Percentiles rank a stretch among this genome's conserved stretches.
phyloP scores from a whole-genome alignment of 148 eudicot genomes.

The Pouteria glomerata region DNA sequence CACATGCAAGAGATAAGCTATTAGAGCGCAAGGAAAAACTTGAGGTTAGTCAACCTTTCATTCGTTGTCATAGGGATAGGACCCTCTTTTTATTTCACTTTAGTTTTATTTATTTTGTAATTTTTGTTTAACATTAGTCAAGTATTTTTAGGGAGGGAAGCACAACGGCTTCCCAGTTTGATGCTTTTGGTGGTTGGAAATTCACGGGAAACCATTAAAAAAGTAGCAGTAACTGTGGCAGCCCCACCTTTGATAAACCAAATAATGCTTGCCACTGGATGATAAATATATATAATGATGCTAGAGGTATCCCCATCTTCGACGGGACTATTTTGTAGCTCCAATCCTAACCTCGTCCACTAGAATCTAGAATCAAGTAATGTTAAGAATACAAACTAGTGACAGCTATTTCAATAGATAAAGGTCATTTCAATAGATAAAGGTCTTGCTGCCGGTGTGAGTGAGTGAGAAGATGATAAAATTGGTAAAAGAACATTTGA shows the following conservation, averaged over 20 bases:
- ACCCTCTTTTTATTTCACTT: not conserved
- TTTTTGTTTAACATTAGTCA: not conserved
- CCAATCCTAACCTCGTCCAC: too few species aligned
- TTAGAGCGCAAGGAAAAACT: slow-evolving; percentile 86
- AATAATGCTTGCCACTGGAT: not conserved
- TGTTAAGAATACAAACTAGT: too few species aligned
- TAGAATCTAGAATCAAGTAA: too few species aligned
- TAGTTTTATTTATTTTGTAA: too few species aligned
- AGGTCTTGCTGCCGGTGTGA: too few species aligned
- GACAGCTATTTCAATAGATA: too few species aligned
- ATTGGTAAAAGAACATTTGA: too few species aligned
- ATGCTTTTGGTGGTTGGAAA: not conserved
- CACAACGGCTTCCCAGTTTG: not conserved
- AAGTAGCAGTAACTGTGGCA: not conserved
- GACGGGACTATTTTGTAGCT: too few species aligned
- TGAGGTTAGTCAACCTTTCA: slow-evolving; percentile 44
- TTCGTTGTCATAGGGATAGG: not conserved
- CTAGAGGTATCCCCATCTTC: too few species aligned
- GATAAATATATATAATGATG: too few species aligned
- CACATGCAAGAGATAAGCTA: slow-evolving; percentile 84
- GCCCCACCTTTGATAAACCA: not conserved
- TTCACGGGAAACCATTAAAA: not conserved
- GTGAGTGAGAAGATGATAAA: too few species aligned
- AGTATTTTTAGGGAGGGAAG: not conserved
- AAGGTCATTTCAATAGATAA: too few species aligned